Evolutionary conservation across 768 basidiomycete species (phyloP), one percentile per base, ranked within the genome.

Genomic region (Russula brevipes): DNA sequence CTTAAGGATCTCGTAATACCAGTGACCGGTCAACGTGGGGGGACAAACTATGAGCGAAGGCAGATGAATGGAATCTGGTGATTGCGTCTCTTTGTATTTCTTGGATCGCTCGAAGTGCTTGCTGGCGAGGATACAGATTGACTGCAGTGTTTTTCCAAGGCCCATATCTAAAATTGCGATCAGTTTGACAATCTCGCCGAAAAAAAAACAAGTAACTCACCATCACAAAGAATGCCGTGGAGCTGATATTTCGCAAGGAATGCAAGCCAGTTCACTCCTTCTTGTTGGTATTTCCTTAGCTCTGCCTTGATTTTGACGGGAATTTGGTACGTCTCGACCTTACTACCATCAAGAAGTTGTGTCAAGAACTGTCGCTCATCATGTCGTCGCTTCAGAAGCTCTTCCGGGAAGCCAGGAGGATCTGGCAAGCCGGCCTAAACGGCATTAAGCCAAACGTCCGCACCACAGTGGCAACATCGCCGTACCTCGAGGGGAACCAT

Each of bases 191-290:
- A 30, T 19, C 47, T 56, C 41, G 8, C 47, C 54, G 56, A 36
- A 33, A 52, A 24, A 24, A 24, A 24, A 24, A 24, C 38, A 38
- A 56, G 10, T 24, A 50, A 72, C 83, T 66, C 69, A 94, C 96
- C 97, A 70, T 99, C 97, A 72, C 97, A 99, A 35, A 99, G 85
- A 69, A 98, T 92, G 14, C 97, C 97, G 72, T 99, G 97, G 2
- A 99, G 76, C 70, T 98, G 97, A 73, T 97, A 99, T 73, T 97
- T 98, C 19, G 94, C 91, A 42, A 99, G 80, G 79, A 99, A 99
- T 1, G 97, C 97, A 17, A 99, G 80, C 97, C 97, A 99, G 72
- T 93, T 98, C 67, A 99, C 91, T 39, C 97, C 97, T 60, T 99
- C 97, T 76, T 93, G 91, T 74, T 99, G 97, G 73, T 99, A 99